Conservation (phyloP, 257 asterid genomes). For the Solanum arcanum region DNA sequence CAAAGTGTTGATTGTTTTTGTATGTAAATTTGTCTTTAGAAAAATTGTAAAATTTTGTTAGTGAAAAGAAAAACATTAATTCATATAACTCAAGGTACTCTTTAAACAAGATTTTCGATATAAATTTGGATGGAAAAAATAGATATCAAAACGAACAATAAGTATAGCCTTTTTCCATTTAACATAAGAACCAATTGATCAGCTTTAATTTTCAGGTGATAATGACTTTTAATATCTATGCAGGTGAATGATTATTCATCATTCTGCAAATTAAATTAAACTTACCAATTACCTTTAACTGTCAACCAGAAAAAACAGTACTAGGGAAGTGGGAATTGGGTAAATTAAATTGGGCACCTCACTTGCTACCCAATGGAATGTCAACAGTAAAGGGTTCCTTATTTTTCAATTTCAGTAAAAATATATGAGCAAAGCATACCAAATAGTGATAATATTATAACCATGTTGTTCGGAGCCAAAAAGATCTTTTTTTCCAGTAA, state of each 20-base stretch:
- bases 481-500: background rate
- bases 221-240: background rate
- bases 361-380: background rate
- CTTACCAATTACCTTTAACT: background rate
- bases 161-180: background rate
- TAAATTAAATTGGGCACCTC: background rate
- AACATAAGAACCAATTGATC: background rate
- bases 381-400: background rate
- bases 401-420: background rate
- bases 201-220: background rate
- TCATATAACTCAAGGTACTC: too few relatives aligned
- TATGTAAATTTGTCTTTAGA: too few relatives aligned
- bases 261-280: background rate
- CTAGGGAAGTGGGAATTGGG: background rate
- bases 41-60: too few relatives aligned
- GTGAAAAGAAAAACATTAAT: too few relatives aligned
- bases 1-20: too few relatives aligned
- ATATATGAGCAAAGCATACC: background rate
- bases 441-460: background rate
- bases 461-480: background rate
- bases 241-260: background rate
- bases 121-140: too few relatives aligned
- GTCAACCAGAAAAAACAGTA: background rate
- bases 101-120: too few relatives aligned
- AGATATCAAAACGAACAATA: background rate